phyloP scores from a whole-genome alignment of 2,329 filamentous ascomycete species.

The Fusarium fracticaudum region DNA sequence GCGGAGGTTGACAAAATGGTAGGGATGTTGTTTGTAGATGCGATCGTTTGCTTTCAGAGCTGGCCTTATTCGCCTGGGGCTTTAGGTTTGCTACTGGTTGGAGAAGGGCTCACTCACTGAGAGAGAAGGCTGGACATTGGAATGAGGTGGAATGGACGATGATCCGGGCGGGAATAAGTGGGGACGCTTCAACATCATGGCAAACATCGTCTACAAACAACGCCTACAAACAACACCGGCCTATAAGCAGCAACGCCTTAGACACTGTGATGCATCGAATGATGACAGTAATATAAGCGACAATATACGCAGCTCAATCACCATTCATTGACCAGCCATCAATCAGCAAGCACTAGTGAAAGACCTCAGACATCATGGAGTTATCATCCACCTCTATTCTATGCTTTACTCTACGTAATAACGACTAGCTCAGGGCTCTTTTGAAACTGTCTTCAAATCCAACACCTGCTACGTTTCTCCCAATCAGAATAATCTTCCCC shows the following conservation, averaged over 20 bases:
- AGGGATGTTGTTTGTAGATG: constrained; percentile 33
- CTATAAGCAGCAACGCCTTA: not conserved
- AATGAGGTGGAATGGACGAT: constrained; percentile 33
- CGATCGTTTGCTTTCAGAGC: constrained; percentile 29
- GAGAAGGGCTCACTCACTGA: constrained; percentile 34
- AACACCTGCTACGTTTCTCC: constrained; percentile 61
- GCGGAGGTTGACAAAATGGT: constrained; percentile 37
- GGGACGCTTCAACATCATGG: constrained; percentile 48
- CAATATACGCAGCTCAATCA: too few relatives aligned
- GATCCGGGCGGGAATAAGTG: constrained; percentile 51
- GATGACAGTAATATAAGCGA: constrained; percentile 28
- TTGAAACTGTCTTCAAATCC: constrained; percentile 61
- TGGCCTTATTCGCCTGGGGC: constrained; percentile 27
- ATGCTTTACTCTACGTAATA: not conserved
- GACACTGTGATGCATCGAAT: not conserved
- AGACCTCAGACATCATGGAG: not conserved
- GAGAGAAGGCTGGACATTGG: constrained; percentile 35
- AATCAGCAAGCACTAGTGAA: too few relatives aligned
- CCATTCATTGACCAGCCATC: too few relatives aligned
- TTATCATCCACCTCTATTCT: not conserved
- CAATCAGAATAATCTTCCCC: constrained; percentile 73
- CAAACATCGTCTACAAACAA: constrained; percentile 20
- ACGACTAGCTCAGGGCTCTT: constrained; percentile 36
- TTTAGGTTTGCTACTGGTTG: constrained; percentile 35
- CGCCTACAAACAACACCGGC: not conserved